Percentiles rank a stretch among this genome's conserved stretches.
Evolutionary conservation across 2,329 filamentous ascomycete species (phyloP).

Genomic region (Trichoderma citrinoviride): DNA sequence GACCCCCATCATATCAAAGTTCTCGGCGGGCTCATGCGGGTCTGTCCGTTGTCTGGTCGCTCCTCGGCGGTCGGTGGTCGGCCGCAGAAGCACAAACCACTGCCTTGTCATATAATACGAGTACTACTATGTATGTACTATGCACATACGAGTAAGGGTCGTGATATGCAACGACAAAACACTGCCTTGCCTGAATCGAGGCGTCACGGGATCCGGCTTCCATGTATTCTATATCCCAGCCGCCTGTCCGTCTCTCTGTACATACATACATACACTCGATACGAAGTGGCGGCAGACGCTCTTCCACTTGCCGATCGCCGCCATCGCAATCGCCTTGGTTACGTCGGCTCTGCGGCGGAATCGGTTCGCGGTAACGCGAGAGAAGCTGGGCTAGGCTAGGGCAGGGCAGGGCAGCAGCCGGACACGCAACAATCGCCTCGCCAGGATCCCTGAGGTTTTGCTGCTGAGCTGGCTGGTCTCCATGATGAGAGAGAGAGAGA

Average conservation of each 20-base stretch:
- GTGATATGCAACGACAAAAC: background rate
- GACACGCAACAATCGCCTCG: no score
- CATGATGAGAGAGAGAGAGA: no score
- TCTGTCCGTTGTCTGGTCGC: background rate
- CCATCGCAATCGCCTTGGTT: background rate
- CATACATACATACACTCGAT: background rate
- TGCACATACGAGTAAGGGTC: background rate
- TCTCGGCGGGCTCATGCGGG: background rate
- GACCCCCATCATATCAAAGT: background rate
- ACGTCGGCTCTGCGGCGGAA: background rate
- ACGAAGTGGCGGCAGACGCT: background rate
- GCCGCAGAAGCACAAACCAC: background rate
- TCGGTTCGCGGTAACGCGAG: slow-evolving; percentile 5
- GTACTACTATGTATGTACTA: no score
- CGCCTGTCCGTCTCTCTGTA: background rate
- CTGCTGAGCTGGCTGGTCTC: no score
- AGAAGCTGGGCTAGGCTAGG: background rate
- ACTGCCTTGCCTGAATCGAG: background rate
- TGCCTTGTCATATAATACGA: no score
- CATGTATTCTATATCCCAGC: background rate
- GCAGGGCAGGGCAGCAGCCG: no score
- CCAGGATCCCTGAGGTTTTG: no score
- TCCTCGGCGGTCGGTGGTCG: slow-evolving; percentile 4
- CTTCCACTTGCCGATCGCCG: background rate
- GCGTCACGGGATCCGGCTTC: background rate